phyloP scores from a whole-genome alignment of 306 rosid species.

The Boehmeria nivea region DNA sequence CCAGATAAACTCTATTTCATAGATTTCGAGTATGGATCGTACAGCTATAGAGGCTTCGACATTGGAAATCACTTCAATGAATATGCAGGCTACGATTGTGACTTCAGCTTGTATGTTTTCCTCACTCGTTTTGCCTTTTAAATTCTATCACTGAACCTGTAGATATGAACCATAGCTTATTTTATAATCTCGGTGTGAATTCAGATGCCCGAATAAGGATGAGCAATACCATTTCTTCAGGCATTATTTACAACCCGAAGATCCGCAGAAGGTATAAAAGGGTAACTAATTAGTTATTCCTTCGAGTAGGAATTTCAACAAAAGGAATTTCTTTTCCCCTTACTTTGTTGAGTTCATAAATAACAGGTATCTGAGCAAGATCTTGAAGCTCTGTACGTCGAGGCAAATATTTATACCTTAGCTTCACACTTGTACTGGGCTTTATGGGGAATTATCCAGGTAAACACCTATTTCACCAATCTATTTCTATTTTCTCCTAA shows the following conservation, averaged over 20 bases:
- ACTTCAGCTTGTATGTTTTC: slow-evolving; percentile 58
- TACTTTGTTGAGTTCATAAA: too few species aligned
- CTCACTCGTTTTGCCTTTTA: slow-evolving; percentile 4
- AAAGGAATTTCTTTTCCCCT: too few species aligned
- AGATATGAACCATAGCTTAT: too few species aligned
- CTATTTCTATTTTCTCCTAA: slow-evolving; percentile 12
- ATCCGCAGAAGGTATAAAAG: slow-evolving; percentile 56
- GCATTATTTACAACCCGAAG: slow-evolving; percentile 73
- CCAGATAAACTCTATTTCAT: slow-evolving; percentile 79
- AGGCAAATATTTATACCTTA: slow-evolving; percentile 61
- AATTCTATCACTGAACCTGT: not conserved
- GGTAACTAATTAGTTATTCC: too few species aligned
- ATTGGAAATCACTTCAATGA: slow-evolving; percentile 95
- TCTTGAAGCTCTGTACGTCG: slow-evolving; percentile 63
- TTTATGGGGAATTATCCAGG: slow-evolving; percentile 96
- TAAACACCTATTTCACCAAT: slow-evolving; percentile 24
- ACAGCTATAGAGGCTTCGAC: slow-evolving; percentile 92
- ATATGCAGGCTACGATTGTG: slow-evolving; percentile 87
- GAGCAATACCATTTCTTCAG: slow-evolving; percentile 81
- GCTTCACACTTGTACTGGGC: slow-evolving; percentile 89
- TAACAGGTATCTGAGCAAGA: slow-evolving; percentile 60
- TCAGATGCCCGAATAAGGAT: slow-evolving; percentile 72
- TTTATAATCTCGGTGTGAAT: slow-evolving; percentile 6
- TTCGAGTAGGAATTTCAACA: too few species aligned
- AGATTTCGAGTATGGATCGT: slow-evolving; percentile 94